Evolutionary conservation across 2,329 filamentous ascomycete species (phyloP).

Genomic region (Aciculosporium take): DNA sequence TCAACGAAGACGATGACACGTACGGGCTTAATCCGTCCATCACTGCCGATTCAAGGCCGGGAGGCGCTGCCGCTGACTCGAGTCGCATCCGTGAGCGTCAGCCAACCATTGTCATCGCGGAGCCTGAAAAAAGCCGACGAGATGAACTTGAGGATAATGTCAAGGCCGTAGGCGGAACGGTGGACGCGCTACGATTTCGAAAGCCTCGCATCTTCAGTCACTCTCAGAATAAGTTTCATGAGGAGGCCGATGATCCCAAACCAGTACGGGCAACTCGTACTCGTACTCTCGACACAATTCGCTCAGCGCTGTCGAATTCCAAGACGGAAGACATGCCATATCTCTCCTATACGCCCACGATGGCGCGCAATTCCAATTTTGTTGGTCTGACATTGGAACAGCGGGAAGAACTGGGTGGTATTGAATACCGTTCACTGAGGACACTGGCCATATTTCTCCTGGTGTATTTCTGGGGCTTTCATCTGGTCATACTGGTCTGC

Average conservation of each 20-base stretch:
- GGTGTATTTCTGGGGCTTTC: constrained; percentile 72
- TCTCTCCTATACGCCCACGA: constrained; percentile 82
- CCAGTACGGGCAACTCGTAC: constrained; percentile 19
- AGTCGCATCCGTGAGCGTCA: constrained; percentile 22
- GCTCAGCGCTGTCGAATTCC: constrained; percentile 39
- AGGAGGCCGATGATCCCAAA: constrained; percentile 18
- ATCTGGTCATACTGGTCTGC: constrained; percentile 58
- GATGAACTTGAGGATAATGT: constrained; percentile 28
- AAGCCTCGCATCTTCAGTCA: constrained; percentile 26
- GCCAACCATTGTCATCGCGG: constrained; percentile 52
- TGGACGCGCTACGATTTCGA: constrained; percentile 29
- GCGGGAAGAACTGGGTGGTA: constrained; percentile 85
- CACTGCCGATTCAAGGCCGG: constrained; percentile 15
- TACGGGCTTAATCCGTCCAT: constrained; percentile 11
- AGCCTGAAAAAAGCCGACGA: constrained; percentile 32
- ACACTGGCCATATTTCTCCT: constrained; percentile 67
- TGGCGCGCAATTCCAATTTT: constrained; percentile 87
- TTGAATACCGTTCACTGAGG: constrained; percentile 88
- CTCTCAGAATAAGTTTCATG: constrained; percentile 24
- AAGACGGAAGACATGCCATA: constrained; percentile 61
- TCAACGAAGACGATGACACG: constrained; percentile 22
- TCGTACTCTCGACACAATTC: constrained; percentile 45
- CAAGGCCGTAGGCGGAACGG: constrained; percentile 24
- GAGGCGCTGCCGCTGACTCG: constrained; percentile 11
- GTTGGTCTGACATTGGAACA: constrained; percentile 79